phyloP scores from a whole-genome alignment of 1,139 yeast genomes.

The Blastobotrys aristatus region DNA sequence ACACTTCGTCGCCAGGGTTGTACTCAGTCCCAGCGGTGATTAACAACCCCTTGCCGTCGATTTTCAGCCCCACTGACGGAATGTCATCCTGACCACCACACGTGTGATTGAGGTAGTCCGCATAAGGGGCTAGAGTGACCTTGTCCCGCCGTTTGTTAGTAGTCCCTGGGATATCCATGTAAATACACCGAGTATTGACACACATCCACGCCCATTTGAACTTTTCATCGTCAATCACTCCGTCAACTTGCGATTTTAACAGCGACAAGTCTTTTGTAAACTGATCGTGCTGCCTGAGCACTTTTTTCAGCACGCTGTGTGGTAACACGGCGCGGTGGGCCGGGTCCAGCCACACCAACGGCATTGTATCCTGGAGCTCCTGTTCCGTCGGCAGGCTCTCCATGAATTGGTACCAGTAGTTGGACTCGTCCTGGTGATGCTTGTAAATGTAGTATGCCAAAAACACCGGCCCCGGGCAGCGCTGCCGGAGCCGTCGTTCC shows the following conservation, averaged over 20 bases:
- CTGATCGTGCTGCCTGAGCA: constrained; percentile 28
- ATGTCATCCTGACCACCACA: constrained; percentile 39
- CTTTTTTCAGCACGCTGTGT: constrained; percentile 22
- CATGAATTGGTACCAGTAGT: constrained; percentile 25
- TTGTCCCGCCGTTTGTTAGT: constrained; percentile 45
- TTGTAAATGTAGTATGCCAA: constrained; percentile 25
- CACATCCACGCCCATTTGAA: constrained; percentile 77
- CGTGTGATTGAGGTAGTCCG: constrained; percentile 82
- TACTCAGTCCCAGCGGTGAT: constrained; percentile 41
- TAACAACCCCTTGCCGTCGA: constrained; percentile 42
- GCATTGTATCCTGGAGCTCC: constrained; percentile 27
- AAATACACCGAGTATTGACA: constrained; percentile 86
- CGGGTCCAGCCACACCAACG: constrained; percentile 36
- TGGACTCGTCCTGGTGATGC: constrained; percentile 12
- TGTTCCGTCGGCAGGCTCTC: constrained; percentile 26
- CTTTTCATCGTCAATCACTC: constrained; percentile 18
- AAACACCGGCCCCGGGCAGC: constrained; percentile 27
- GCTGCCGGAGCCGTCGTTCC: constrained; percentile 12
- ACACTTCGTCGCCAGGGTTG: constrained; percentile 51
- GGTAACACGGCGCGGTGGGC: constrained; percentile 29
- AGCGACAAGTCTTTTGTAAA: constrained; percentile 27
- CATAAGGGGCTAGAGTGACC: constrained; percentile 86
- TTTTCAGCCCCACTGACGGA: constrained; percentile 42
- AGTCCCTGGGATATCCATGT: constrained; percentile 60
- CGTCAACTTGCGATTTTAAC: constrained; percentile 10